phyloP scores from a whole-genome alignment of 345 rosid genomes.

The Brassica cretica region DNA sequence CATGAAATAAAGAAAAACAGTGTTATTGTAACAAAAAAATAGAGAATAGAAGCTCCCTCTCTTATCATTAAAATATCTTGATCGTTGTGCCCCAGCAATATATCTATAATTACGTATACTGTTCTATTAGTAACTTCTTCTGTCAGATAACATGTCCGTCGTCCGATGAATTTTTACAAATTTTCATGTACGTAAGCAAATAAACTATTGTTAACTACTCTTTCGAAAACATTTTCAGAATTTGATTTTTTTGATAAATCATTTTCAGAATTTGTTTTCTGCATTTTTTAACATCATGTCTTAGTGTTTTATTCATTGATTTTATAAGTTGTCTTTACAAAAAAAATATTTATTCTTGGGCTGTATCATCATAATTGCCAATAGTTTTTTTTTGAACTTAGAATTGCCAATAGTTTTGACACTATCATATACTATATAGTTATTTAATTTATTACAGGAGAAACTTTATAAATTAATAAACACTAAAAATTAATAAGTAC shows the following conservation, averaged over 20 bases:
- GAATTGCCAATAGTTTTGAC: too few relatives aligned
- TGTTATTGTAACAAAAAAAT: conserved; percentile 12
- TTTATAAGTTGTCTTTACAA: too few relatives aligned
- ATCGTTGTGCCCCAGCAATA: conserved; percentile 22
- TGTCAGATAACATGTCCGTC: conserved; percentile 14
- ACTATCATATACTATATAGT: too few relatives aligned
- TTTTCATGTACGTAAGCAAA: not conserved
- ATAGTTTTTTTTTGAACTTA: too few relatives aligned
- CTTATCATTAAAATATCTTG: conserved; percentile 5
- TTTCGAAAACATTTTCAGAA: not conserved
- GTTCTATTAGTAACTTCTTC: not conserved
- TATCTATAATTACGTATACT: conserved; percentile 1
- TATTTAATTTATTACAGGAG: too few relatives aligned
- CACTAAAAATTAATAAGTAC: too few relatives aligned
- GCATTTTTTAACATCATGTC: too few relatives aligned
- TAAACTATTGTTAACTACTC: not conserved
- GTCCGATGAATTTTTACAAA: not conserved
- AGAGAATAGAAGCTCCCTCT: conserved; percentile 41
- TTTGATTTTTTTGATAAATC: too few relatives aligned
- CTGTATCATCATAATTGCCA: not conserved
- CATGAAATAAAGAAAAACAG: not conserved
- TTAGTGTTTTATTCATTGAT: too few relatives aligned
- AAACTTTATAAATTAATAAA: too few relatives aligned
- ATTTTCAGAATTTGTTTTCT: not conserved
- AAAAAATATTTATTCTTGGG: not conserved